These are phyloP conservation scores for Lactarius quietus DNA, from an alignment of 768 basidiomycete species.

Conservation along the genomic window DNA sequence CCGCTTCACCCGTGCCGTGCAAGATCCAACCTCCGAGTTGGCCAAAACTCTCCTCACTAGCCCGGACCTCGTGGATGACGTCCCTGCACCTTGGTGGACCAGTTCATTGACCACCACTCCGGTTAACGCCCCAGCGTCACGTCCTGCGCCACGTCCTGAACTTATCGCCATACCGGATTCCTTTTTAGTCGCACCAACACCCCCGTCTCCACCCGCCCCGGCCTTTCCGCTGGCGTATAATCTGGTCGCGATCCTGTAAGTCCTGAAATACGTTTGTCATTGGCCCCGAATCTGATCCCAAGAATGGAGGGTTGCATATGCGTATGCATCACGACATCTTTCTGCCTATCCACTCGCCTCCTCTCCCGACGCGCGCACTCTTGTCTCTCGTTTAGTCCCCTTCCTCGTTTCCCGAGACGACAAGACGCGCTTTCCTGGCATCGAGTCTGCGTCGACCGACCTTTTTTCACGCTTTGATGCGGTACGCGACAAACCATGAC, in stretches of 20 bases:
- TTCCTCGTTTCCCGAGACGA: constrained; percentile 63
- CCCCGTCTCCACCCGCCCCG: constrained; percentile 29
- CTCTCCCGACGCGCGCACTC: constrained; percentile 42
- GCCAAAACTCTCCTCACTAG: constrained; percentile 58
- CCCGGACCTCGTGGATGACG: constrained; percentile 49
- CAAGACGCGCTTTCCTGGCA: constrained; percentile 45
- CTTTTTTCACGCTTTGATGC: constrained; percentile 61
- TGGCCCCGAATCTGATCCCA: not conserved
- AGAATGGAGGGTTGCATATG: constrained; percentile 57
- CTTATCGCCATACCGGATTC: constrained; percentile 43
- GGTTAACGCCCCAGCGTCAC: not conserved
- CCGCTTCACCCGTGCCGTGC: constrained; percentile 55
- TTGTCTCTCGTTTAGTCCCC: constrained; percentile 52
- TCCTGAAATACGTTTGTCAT: constrained; percentile 12
- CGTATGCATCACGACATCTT: constrained; percentile 60
- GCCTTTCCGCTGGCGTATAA: constrained; percentile 57
- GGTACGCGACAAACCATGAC: constrained; percentile 36
- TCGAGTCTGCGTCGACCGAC: constrained; percentile 54
- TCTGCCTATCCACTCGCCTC: constrained; percentile 54
- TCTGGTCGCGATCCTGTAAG: constrained; percentile 63
- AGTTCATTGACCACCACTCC: not conserved
- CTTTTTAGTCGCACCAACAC: constrained; percentile 37
- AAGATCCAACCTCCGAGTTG: constrained; percentile 59
- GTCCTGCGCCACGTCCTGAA: constrained; percentile 40
- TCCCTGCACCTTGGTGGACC: constrained; percentile 69